Conservation (phyloP, 805 yeast genomes). For the Candida adriatica region DNA sequence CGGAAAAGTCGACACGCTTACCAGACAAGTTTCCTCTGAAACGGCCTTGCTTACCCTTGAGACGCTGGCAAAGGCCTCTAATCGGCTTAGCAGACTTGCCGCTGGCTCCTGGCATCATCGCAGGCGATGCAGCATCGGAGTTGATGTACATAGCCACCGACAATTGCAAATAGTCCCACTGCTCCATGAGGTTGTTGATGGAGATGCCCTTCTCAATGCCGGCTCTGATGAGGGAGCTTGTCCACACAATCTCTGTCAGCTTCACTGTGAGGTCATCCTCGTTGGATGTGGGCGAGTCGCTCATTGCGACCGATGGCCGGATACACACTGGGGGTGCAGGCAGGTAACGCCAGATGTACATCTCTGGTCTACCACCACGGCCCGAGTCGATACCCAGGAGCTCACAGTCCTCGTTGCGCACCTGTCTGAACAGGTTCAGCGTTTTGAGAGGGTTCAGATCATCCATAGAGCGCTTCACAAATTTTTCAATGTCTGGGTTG, state of each 20-base stretch:
- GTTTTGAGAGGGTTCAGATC: slow-evolving; percentile 92
- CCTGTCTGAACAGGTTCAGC: slow-evolving; percentile 77
- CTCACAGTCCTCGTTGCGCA: slow-evolving; percentile 84
- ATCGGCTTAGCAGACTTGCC: slow-evolving; percentile 64
- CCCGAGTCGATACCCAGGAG: slow-evolving; percentile 84
- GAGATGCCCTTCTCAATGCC: slow-evolving; percentile 95
- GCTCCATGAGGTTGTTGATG: slow-evolving; percentile 91
- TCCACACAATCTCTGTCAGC: slow-evolving; percentile 94
- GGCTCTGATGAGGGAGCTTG: slow-evolving; percentile 87
- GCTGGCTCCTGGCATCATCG: slow-evolving; percentile 63
- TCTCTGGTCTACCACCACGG: slow-evolving; percentile 89
- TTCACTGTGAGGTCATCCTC: slow-evolving; percentile 97
- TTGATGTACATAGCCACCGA: slow-evolving; percentile 97
- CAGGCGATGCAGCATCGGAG: slow-evolving; percentile 85
- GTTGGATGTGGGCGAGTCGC: slow-evolving; percentile 80
- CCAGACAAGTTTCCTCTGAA: slow-evolving; percentile 98
- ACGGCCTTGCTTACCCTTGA: slow-evolving; percentile 98
- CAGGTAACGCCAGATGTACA: slow-evolving; percentile 92
- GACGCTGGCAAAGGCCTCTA: slow-evolving; percentile 92
- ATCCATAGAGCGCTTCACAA: slow-evolving; percentile 80
- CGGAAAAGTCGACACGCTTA: slow-evolving; percentile 97
- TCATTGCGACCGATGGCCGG: slow-evolving; percentile 93
- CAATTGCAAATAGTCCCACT: slow-evolving; percentile 95
- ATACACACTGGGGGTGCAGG: slow-evolving; percentile 99
- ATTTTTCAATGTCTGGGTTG: slow-evolving; percentile 85